Base-by-base conservation (phyloP, 306 rosid species). In the Glycyrrhiza uralensis region DNA sequence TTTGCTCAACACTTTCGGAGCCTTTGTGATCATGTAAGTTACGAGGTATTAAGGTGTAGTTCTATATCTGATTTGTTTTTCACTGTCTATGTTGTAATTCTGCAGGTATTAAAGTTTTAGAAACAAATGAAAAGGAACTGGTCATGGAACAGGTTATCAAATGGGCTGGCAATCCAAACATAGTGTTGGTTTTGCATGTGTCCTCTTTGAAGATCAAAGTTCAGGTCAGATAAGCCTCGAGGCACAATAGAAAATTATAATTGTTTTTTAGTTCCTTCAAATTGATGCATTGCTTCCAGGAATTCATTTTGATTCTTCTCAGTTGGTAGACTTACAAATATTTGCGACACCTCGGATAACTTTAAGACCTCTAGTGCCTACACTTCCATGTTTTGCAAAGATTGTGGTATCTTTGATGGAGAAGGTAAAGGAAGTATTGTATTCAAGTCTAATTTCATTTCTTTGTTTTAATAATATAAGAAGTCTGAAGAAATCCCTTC, bases 161-260 rank as follows among this genome's bases (percentile, higher is more conserved):
- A 79, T 93, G 98, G 98, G 94, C 92, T 41, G 94, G 97, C 30
- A 91, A 91, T 79, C 96, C 97, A 39, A 81, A 84, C 80, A 77
- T 93, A 75, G 88, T 86, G 75, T 54, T 93, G 83, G 73, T 57
- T 38, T 8, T 93, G 67, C 69, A 86, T 4, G 54, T 91, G 70
- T 72, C 84, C 13, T 84, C 92, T 83, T 72, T 81, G 54, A 73
- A 76, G 52, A 79, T 93, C 69, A 81, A 36, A 46, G 45, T 91
- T 77, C 97, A 93, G 97, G 98, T 93, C 57, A 78, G 75, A 49
- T 83, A 75, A 84, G 32, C 64, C 82, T 38, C 28, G 24, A 28
- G 61, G 24, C 77, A 35, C 46, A 58, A 33, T 66, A 71, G 47
- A 66, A 50, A 30, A 50, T 32, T 7, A 69, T 70, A 45, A 42